phyloP scores from a whole-genome alignment of 352 stramenopile genomes.

The Phytophthora pluvialis region DNA sequence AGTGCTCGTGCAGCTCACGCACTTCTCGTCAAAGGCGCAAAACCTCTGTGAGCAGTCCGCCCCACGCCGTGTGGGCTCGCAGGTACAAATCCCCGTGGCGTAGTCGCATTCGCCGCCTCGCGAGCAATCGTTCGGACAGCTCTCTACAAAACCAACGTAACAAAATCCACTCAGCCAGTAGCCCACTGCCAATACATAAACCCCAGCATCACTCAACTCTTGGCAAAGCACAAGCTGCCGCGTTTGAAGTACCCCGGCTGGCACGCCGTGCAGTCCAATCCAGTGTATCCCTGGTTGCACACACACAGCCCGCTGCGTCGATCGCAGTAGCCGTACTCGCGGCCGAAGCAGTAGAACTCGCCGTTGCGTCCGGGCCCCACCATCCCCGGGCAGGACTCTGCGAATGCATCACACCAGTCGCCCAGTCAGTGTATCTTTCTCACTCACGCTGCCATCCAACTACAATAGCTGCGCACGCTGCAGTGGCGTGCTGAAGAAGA shows the following conservation, averaged over 20 bases:
- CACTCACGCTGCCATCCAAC: conserved; percentile 36
- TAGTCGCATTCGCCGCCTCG: conserved; percentile 90
- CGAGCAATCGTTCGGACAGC: conserved; percentile 91
- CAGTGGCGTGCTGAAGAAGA: conserved; percentile 51
- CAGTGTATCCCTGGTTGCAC: conserved; percentile 94
- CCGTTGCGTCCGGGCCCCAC: conserved; percentile 87
- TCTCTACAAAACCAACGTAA: conserved; percentile 42
- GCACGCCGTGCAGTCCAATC: conserved; percentile 90
- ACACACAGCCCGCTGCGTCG: conserved; percentile 92
- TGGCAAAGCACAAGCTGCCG: conserved; percentile 90
- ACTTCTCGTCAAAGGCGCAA: conserved; percentile 86
- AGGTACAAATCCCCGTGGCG: conserved; percentile 86
- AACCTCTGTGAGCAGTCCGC: conserved; percentile 82
- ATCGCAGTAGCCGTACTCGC: conserved; percentile 95
- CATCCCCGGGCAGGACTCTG: conserved; percentile 84
- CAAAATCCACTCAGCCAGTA: neutral
- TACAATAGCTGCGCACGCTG: conserved; percentile 38
- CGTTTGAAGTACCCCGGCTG: conserved; percentile 86
- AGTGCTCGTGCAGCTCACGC: conserved; percentile 82
- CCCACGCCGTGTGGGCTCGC: conserved; percentile 68
- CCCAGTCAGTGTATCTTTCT: neutral
- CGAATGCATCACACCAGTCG: neutral
- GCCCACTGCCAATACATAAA: neutral
- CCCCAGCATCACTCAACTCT: conserved; percentile 46
- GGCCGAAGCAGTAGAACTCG: conserved; percentile 92